Percentiles rank a stretch among this genome's conserved stretches.
Conservation (phyloP, 257 asterid genomes). For the Ehretia macrophylla region DNA sequence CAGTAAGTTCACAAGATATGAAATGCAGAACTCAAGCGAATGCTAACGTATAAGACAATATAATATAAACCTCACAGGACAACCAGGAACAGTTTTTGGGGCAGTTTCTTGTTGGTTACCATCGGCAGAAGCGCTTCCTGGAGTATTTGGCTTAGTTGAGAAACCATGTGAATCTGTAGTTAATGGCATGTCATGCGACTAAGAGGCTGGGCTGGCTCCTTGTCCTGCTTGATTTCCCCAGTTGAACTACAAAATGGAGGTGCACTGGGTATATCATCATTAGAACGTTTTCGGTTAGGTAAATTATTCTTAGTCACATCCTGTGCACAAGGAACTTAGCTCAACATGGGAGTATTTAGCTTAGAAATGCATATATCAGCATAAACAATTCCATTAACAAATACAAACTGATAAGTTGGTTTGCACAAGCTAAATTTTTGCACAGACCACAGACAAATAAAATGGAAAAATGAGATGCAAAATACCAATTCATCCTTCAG, state of each 20-base stretch:
- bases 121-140: slow-evolving; percentile 12
- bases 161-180: slow-evolving; percentile 1
- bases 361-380: not conserved
- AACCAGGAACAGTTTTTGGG: slow-evolving; percentile 13
- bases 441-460: too few relatives aligned
- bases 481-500: not conserved
- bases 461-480: not conserved
- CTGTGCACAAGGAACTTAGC: slow-evolving; percentile 15
- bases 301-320: slow-evolving; percentile 19
- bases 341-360: not conserved
- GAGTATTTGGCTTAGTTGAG: slow-evolving; percentile 10
- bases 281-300: slow-evolving; percentile 19
- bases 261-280: slow-evolving; percentile 50
- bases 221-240: slow-evolving; percentile 33
- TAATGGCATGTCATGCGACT: slow-evolving; percentile 7
- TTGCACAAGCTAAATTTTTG: too few relatives aligned
- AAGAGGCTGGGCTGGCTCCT: slow-evolving; percentile 21
- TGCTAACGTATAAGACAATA: not conserved
- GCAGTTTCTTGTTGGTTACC: slow-evolving; percentile 17
- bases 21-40: not conserved
- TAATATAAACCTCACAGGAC: slow-evolving; percentile 32
- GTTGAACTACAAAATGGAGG: slow-evolving; percentile 42
- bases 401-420: not conserved
- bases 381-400: not conserved
- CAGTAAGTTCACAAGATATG: too few relatives aligned